Base-by-base conservation (phyloP, 768 basidiomycete species). In the Rhodosporidiobolus sp. region DNA sequence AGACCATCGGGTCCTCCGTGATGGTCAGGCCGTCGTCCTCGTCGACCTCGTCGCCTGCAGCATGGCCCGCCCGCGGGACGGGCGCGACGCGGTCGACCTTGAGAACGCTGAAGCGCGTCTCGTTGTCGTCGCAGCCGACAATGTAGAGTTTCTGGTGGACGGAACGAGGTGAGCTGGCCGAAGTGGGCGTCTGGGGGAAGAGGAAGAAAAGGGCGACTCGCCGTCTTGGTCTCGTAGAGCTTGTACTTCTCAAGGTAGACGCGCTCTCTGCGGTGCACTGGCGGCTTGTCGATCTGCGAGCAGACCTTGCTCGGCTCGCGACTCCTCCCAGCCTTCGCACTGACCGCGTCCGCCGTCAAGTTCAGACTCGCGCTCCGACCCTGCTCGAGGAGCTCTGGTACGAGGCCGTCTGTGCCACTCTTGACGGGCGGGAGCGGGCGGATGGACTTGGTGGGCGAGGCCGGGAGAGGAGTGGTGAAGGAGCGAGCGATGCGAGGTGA, bases 1-100 rank as follows among this genome's bases (percentile, higher is more conserved):
- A 99, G 32, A 91, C 87, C 0, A 88, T 88, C 52, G 91, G 88
- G 80, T 97, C 96, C 77, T 97, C 93, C 2, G 90, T 93, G 52
- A 69, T 70, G 30, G 50, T 43, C 34, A 77, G 35, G 24, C 62
- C 64, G 14, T 56, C 52, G 24, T 67, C 70, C 2, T 63, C 53
- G 24, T 74, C 69, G 32, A 45, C 45, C 10, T 65, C 65, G 22
- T 28, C 24, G 35, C 20, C 11, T 2, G 24, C 30, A 6, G 46
- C 12, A 0, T 34, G 45, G 1, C n/a, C 56, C 3, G 65, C 3
- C 5, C 24, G 17, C 1, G 65, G 63, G 1, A 49, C 30, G 8
- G 69, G 52, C 0, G 67, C 35, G 0, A 74, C 53, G 12, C 95
- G 85, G 81, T 99, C 94, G 64, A 99, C 88, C 83, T 94, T 96